Base-by-base conservation (phyloP, 148 eudicot genomes). In the Fagopyrum homotropicum region DNA sequence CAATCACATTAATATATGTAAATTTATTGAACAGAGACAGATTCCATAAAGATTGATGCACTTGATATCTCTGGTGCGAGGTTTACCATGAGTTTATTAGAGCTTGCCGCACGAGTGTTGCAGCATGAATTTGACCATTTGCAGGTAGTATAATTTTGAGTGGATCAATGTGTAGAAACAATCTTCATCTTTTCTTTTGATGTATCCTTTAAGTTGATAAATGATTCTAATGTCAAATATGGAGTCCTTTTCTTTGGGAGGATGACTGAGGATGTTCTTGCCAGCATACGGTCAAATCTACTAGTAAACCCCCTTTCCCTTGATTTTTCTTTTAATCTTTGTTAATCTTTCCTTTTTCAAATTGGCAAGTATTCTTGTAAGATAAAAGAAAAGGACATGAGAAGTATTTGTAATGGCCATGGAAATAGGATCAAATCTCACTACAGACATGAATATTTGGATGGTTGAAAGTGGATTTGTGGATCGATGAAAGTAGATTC, bases 81-180 rank as follows among this genome's bases (percentile, higher is more conserved):
- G 80, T 92, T 95, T 81, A 49, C 85, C 57, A 70, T 92, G 74
- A 82, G 74, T 78, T 81, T 95, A 83, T 85, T 90, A 11, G 91
- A 56, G 22, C 97, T 95, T 78, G 86, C 90, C 66, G 91, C 99
- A 15, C 89, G 99, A 17, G 94, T 95, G 22, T 95, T 95, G 79
- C 99, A 95, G 85, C 99, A 95, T 66, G 99, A 95, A 86, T 95
- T 80, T 84, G 99, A 95, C 82, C 99, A 95, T 85, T 84, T 95
- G 81, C 80, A 86, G 99, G 99, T 92, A 80, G 72, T 60, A 51
- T 14, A 64, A 35, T 64, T 0, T 22, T 22, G 26, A 22, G 26
- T 22, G 26, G 26, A 22, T 22, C 26, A 22, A 22, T 22, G 26
- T 22, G 26, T 22, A 22, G 26, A 22, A 22, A 22, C 26, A 22